phyloP scores from a whole-genome alignment of 192 early-diverging fungal genomes.

The Gaertneriomyces semiglobifer region DNA sequence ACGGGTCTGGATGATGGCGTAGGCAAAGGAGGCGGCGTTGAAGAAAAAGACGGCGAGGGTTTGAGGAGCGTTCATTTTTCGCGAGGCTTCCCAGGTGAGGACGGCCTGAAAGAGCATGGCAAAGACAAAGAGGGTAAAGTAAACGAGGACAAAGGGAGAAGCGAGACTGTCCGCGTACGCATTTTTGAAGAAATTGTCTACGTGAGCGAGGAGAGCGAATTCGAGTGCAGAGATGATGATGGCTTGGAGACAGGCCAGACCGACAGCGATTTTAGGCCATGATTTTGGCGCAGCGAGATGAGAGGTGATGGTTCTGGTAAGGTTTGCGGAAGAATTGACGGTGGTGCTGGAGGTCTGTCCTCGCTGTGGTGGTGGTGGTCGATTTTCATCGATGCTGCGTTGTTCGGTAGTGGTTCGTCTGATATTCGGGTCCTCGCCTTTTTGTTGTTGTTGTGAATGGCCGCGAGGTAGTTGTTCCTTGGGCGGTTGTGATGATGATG shows the following conservation, averaged over 20 bases:
- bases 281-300: neutral
- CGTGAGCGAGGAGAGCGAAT: constrained; percentile 7
- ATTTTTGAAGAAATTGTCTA: constrained; percentile 10
- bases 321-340: no score
- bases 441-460: no score
- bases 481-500: no score
- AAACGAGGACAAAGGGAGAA: constrained; percentile 23
- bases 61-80: constrained; percentile 34
- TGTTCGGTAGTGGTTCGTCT: no score
- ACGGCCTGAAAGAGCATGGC: constrained; percentile 30
- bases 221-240: constrained; percentile 15
- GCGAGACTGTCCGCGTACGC: constrained; percentile 1
- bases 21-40: constrained; percentile 29
- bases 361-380: no score
- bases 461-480: no score
- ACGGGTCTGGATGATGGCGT: constrained; percentile 21
- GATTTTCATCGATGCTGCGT: no score
- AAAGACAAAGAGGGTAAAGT: constrained; percentile 35
- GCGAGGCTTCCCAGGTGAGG: constrained; percentile 27
- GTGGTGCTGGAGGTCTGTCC: no score
- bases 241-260: constrained; percentile 8
- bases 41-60: constrained; percentile 30
- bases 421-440: no score
- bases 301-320: no score
- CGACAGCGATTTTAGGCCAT: constrained; percentile 21